Base-by-base conservation (phyloP, 2,329 filamentous ascomycete genomes). In the Aspergillus japonicus region DNA sequence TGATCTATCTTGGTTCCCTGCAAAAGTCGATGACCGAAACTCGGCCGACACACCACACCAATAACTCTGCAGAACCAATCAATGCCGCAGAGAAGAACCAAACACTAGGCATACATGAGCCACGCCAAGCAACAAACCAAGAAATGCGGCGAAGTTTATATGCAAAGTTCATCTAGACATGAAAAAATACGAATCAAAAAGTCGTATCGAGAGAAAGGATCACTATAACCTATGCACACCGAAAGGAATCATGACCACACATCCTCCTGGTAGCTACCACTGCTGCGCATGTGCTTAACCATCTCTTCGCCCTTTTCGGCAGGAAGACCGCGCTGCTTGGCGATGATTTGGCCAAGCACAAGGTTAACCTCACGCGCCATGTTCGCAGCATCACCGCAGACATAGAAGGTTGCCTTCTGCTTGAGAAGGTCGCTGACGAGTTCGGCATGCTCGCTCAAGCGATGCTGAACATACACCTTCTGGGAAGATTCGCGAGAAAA, bases 381-480 rank as follows among this genome's bases (percentile, higher is more conserved):
- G 81, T 96, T 93, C 58, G 95, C 91, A 0, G 96, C 96, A 74
- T 99, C 95, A 79, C 95, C 95, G 71, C 96, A 99, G 60, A 99
- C 94, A 76, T 99, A 99, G 76, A 99, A 93, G 79, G 95, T 97
- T 5, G 92, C 95, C 72, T 88, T 88, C 77, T 92, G 83, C 67
- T 89, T 83, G 10, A 99, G 83, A 1, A 99, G 86, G 65, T 94
- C 88, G 78, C 96, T 94, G 78, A 99, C 84, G 69, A 96, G 87
- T 70, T 90, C 85, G 60, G 90, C 88, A 54, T 88, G 84, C 77
- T 98, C 91, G 79, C 90, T 89, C 62, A 99, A 84, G 63, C 90
- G 86, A 78, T 99, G 92, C 79, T 99, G 95, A 23, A 99, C 95
- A 73, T 99, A 99, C 42, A 99, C 91, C 80, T 99, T 99, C 77